A percentile compares a stretch with the other conserved stretches of the same genome.
phyloP scores from a whole-genome alignment of 495 filamentous ascomycete species.

The Penicillium atrosanguineum region DNA sequence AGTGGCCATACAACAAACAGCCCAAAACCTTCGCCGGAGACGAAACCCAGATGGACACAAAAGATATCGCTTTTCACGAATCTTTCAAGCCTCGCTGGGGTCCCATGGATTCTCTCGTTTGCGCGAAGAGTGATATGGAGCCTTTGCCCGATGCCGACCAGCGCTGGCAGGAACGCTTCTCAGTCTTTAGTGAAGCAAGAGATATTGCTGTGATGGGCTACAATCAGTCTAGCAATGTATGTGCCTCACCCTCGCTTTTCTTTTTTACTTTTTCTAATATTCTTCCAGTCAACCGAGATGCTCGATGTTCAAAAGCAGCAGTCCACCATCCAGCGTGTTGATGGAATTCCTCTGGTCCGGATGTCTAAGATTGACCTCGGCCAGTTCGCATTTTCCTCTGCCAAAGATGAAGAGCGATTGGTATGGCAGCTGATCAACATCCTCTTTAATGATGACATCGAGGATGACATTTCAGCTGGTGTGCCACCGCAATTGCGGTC shows the following conservation, averaged over 20 bases:
- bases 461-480: slow-evolving; percentile 44
- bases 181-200: slow-evolving; percentile 39
- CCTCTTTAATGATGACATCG: slow-evolving; percentile 70
- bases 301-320: slow-evolving; percentile 37
- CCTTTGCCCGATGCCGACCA: slow-evolving; percentile 20
- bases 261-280: slow-evolving; percentile 5
- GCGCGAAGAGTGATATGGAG: slow-evolving; percentile 41
- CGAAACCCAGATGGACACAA: slow-evolving; percentile 53
- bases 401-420: slow-evolving; percentile 35
- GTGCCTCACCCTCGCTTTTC: slow-evolving; percentile 2
- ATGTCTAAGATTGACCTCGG: slow-evolving; percentile 32
- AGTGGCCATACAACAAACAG: slow-evolving; percentile 86
- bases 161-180: slow-evolving; percentile 35
- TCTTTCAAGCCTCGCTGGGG: slow-evolving; percentile 79
- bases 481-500: slow-evolving; percentile 38
- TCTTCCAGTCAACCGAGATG: slow-evolving; percentile 29
- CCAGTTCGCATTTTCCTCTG: slow-evolving; percentile 33
- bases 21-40: slow-evolving; percentile 61
- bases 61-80: slow-evolving; percentile 59
- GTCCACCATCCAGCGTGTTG: slow-evolving; percentile 34
- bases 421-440: slow-evolving; percentile 67
- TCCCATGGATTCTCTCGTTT: slow-evolving; percentile 68
- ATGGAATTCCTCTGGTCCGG: slow-evolving; percentile 40
- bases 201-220: slow-evolving; percentile 34
- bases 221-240: slow-evolving; percentile 24